These are phyloP conservation scores for Erysimum cheiri DNA, from an alignment of 441 rosid genomes.

Conservation along the genomic window DNA sequence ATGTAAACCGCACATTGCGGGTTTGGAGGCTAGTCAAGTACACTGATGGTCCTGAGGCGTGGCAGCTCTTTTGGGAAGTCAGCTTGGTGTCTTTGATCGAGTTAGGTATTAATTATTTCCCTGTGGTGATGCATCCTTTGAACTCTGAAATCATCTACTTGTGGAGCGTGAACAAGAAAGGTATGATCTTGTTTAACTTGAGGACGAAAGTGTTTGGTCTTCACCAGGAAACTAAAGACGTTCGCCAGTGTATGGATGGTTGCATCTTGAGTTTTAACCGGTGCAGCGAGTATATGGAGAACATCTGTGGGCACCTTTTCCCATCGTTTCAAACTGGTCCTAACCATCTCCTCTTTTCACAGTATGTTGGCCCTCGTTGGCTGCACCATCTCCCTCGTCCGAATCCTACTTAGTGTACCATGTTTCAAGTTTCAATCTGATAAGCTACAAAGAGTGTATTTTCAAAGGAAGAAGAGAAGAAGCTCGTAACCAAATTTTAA, in stretches of 20 bases:
- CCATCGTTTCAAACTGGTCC: background rate
- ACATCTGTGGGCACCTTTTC: background rate
- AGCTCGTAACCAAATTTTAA: too few species aligned
- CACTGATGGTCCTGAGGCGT: constrained; percentile 8
- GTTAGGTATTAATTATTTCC: background rate
- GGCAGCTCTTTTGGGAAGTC: constrained; percentile 31
- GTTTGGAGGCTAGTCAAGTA: constrained; percentile 37
- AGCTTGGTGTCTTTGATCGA: background rate
- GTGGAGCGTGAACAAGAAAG: background rate
- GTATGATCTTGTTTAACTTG: constrained; percentile 31
- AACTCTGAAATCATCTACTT: constrained; percentile 34
- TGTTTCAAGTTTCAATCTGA: background rate
- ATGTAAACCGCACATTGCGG: background rate
- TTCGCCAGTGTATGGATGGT: constrained; percentile 30
- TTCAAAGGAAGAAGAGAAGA: background rate
- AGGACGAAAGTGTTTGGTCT: constrained; percentile 9
- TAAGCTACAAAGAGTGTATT: background rate
- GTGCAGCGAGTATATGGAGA: constrained; percentile 23
- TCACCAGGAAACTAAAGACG: constrained; percentile 4
- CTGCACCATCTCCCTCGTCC: constrained; percentile 28
- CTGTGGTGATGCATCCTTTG: constrained; percentile 40
- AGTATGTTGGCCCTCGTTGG: constrained; percentile 40
- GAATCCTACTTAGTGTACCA: background rate
- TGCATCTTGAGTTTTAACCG: constrained; percentile 23
- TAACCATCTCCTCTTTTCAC: constrained; percentile 24